Percentiles rank a stretch among this genome's conserved stretches.
Evolutionary conservation across 371 early-diverging fungal species (phyloP).

Genomic region (Amoeboaphelidium protococcarum): DNA sequence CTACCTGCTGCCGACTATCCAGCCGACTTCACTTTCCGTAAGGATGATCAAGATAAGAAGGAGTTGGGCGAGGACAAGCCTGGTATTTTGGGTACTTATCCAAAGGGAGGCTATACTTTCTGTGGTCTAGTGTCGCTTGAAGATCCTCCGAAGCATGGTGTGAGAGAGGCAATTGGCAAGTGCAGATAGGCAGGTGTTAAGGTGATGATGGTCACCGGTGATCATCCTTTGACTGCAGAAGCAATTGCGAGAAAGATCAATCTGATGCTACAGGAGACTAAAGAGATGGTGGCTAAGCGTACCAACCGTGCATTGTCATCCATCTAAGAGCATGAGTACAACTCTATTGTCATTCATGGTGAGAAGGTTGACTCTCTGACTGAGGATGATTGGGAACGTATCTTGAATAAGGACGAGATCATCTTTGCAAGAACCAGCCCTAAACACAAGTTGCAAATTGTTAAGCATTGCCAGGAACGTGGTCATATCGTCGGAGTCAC

Average conservation of each 20-base stretch:
- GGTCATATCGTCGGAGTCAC: constrained; percentile 82
- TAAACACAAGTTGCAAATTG: constrained; percentile 65
- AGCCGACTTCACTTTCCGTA: constrained; percentile 33
- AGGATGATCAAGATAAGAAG: constrained; percentile 16
- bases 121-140: constrained; percentile 60
- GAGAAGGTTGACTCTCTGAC: constrained; percentile 48
- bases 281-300: constrained; percentile 34
- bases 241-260: constrained; percentile 66
- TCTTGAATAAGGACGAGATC: constrained; percentile 57
- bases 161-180: constrained; percentile 76
- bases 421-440: constrained; percentile 79
- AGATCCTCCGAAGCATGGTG: constrained; percentile 90
- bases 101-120: constrained; percentile 30
- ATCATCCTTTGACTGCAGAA: constrained; percentile 38
- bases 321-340: constrained; percentile 44
- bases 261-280: constrained; percentile 60
- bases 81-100: constrained; percentile 17
- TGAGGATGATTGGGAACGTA: constrained; percentile 62
- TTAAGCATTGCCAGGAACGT: constrained; percentile 41
- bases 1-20: constrained; percentile 36
- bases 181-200: constrained; percentile 74
- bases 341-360: constrained; percentile 76
- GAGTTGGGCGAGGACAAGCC: no score
- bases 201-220: constrained; percentile 91
- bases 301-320: constrained; percentile 24